Base-by-base conservation (phyloP, 306 rosid genomes). In the Cicer judaicum region DNA sequence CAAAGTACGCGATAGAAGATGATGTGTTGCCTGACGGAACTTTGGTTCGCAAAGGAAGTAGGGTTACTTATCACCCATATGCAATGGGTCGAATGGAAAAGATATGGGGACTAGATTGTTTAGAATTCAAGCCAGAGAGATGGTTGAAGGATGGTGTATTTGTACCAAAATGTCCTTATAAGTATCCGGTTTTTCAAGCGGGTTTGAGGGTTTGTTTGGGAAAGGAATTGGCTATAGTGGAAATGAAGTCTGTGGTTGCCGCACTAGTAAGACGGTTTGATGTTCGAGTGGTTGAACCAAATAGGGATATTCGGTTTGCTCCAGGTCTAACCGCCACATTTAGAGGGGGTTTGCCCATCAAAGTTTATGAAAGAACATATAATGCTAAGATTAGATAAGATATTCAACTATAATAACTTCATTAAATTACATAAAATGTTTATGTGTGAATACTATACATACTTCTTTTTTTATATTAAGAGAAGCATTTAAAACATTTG, bases 81-180 rank as follows among this genome's bases (percentile, higher is more conserved):
- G 99, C 97, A 0, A 94, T 94, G 99, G 99, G 97, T n/a, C 88
- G 99, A 63, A 90, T 90, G 97, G 95, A 87, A 46, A 69, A 39
- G 0, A 53, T 91, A 5, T 94, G 99, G 99, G 99, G 97, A 11
- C 71, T 89, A 1, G 92, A 92, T 68, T 88, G 86, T 50, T 50
- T 83, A 0, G 80, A 86, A 5, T 94, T 92, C 76, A 86, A 80
- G 39, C 99, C 99, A 0, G 86, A 86, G 2, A 85, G 99, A 74
- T 94, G 99, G 99, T 38, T 94, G 69, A 73, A 63, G 0, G 78
- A 79, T 0, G 96, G 91, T 0, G 63, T 80, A 9, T 94, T 88
- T 52, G 43, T 77, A 0, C 89, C 85, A 0, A 79, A 77, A 24
- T 78, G 85, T 29, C 86, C 92, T 0, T 94, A 69, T 24, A 90